Evolutionary conservation across 257 asterid genomes (phyloP).

Genomic region (Nicotiana obtusifolia): DNA sequence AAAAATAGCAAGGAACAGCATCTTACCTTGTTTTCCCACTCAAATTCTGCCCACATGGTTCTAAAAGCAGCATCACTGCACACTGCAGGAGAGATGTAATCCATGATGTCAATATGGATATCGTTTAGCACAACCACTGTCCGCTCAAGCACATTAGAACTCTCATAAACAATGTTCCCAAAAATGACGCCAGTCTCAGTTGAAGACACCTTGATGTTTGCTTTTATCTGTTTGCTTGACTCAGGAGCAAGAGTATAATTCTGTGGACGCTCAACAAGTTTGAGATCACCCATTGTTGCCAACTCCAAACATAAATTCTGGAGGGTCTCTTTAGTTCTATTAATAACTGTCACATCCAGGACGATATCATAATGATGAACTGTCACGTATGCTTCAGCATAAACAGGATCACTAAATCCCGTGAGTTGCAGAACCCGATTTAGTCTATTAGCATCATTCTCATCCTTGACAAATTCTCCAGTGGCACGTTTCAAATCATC

Average conservation of each 20-base stretch:
- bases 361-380: conserved; percentile 96
- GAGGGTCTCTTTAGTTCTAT: conserved; percentile 89
- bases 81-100: conserved; percentile 90
- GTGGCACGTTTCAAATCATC: conserved; percentile 96
- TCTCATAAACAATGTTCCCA: conserved; percentile 93
- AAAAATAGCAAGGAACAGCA: neutral
- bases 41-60: conserved; percentile 98
- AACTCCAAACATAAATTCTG: conserved; percentile 91
- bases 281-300: conserved; percentile 98
- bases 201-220: conserved; percentile 93
- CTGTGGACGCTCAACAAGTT: conserved; percentile 97
- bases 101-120: conserved; percentile 97
- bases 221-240: conserved; percentile 91
- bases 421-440: conserved; percentile 88
- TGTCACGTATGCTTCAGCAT: conserved; percentile 92
- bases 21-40: conserved; percentile 95
- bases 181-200: conserved; percentile 96
- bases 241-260: conserved; percentile 85
- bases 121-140: conserved; percentile 86
- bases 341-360: conserved; percentile 83
- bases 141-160: conserved; percentile 86
- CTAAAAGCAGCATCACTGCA: conserved; percentile 92
- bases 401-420: conserved; percentile 96
- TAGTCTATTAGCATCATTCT: conserved; percentile 77
- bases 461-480: conserved; percentile 81